Evolutionary conservation across 768 basidiomycete genomes (phyloP).

Genomic region (Kwoniella bestiolae): DNA sequence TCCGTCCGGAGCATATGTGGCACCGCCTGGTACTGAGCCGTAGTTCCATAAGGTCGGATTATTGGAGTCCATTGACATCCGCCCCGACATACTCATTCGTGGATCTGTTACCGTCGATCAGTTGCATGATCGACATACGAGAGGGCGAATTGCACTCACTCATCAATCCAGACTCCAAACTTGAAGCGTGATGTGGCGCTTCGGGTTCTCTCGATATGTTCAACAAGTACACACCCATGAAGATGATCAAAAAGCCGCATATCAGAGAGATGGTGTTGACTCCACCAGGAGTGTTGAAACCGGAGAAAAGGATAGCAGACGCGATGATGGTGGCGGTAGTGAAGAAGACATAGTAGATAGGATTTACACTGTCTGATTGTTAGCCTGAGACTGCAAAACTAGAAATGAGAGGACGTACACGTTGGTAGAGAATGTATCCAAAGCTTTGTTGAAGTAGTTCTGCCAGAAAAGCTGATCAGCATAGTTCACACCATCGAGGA

Average conservation of each 20-base stretch:
- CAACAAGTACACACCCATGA: slow-evolving; percentile 75
- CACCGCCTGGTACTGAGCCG: slow-evolving; percentile 32
- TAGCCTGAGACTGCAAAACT: background rate
- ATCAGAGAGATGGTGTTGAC: slow-evolving; percentile 84
- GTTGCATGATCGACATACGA: background rate
- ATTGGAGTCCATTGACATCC: slow-evolving; percentile 70
- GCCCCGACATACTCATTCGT: slow-evolving; percentile 76
- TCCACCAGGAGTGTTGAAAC: slow-evolving; percentile 85
- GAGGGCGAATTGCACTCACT: slow-evolving; percentile 44
- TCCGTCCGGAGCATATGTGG: slow-evolving; percentile 54
- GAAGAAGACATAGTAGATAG: slow-evolving; percentile 97
- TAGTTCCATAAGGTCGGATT: slow-evolving; percentile 41
- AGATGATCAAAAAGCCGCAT: slow-evolving; percentile 87
- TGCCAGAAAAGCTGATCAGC: background rate
- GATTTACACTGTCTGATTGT: slow-evolving; percentile 73
- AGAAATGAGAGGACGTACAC: slow-evolving; percentile 67
- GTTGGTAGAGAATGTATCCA: slow-evolving; percentile 95
- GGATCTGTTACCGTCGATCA: slow-evolving; percentile 62
- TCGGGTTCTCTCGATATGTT: slow-evolving; percentile 56
- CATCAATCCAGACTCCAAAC: slow-evolving; percentile 56
- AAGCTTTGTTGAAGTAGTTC: slow-evolving; percentile 89
- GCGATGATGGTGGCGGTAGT: slow-evolving; percentile 90
- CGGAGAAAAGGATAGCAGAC: slow-evolving; percentile 94
- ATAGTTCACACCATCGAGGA: background rate
- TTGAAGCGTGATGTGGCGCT: slow-evolving; percentile 47